phyloP scores from a whole-genome alignment of 1,284 basidiomycete species.

The Pyrrhoderma noxium region DNA sequence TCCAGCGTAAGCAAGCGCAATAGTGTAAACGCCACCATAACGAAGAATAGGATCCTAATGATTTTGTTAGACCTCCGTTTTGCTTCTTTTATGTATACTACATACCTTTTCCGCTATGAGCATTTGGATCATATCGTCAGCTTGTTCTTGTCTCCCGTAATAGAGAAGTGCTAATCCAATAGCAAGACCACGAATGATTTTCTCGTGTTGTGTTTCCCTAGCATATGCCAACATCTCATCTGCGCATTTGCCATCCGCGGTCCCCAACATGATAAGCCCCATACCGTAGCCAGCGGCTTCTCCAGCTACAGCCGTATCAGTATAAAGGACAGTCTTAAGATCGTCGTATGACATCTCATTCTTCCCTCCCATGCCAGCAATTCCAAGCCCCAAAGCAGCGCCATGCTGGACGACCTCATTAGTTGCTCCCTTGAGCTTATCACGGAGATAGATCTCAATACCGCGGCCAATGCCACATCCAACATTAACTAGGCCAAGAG shows the following conservation, averaged over 20 bases:
- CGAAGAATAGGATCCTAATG: conserved; percentile 86
- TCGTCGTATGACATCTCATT: conserved; percentile 87
- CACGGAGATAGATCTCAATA: conserved; percentile 68
- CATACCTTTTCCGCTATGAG: conserved; percentile 79
- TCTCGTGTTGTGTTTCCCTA: conserved; percentile 94
- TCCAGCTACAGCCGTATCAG: conserved; percentile 88
- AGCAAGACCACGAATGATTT: conserved; percentile 92
- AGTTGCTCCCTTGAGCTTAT: conserved; percentile 64
- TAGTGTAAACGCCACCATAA: conserved; percentile 92
- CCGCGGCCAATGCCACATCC: conserved; percentile 70
- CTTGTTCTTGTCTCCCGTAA: conserved; percentile 87
- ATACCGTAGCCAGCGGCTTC: conserved; percentile 94
- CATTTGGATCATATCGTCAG: conserved; percentile 69
- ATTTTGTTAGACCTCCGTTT: too few relatives aligned
- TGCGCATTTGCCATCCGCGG: conserved; percentile 68
- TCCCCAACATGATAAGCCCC: conserved; percentile 94
- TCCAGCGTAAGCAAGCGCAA: conserved; percentile 91
- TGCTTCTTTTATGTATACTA: too few relatives aligned
- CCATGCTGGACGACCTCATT: conserved; percentile 91
- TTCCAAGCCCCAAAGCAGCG: conserved; percentile 87
- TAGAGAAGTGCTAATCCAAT: conserved; percentile 86
- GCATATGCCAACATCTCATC: conserved; percentile 94
- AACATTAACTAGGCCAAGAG: conserved; percentile 90
- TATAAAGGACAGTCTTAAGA: conserved; percentile 81
- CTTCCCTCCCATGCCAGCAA: conserved; percentile 87